phyloP scores from a whole-genome alignment of 768 basidiomycete species.

The Rhizopogon vinicolor region DNA sequence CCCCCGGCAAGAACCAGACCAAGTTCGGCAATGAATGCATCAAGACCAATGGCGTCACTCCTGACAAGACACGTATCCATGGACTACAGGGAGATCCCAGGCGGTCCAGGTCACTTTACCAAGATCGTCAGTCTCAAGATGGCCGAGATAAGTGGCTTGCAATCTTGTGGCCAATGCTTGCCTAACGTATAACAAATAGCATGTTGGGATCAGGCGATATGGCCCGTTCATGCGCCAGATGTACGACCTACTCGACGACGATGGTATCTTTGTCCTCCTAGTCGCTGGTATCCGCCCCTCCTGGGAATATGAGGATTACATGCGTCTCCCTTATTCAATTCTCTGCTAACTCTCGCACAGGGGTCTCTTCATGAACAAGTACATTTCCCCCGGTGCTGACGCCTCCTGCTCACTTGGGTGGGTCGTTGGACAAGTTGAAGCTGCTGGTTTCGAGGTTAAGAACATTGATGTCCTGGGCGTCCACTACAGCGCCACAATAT shows the following conservation, averaged over 20 bases:
- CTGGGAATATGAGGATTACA: constrained; percentile 99
- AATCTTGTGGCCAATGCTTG: background rate
- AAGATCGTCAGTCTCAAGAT: constrained; percentile 98
- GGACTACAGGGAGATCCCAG: constrained; percentile 90
- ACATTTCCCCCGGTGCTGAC: constrained; percentile 98
- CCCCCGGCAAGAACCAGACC: no score
- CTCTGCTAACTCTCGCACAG: constrained; percentile 28
- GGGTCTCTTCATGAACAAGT: constrained; percentile 98
- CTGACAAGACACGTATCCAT: constrained; percentile 80
- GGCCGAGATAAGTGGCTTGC: constrained; percentile 68
- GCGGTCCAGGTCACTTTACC: constrained; percentile 67
- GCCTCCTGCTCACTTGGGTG: constrained; percentile 96
- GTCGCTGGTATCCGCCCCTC: constrained; percentile 92
- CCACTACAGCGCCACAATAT: constrained; percentile 92
- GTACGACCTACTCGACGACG: constrained; percentile 90
- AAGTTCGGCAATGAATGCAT: constrained; percentile 91
- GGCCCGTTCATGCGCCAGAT: constrained; percentile 84
- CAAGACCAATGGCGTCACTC: constrained; percentile 63
- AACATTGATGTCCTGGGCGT: constrained; percentile 96
- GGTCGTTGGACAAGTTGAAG: constrained; percentile 86
- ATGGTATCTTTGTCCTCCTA: constrained; percentile 92
- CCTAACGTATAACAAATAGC: constrained; percentile 35
- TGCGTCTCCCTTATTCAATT: constrained; percentile 17
- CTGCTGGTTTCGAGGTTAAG: constrained; percentile 94
- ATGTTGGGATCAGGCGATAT: constrained; percentile 95